Evolutionary conservation across 1,284 basidiomycete species (phyloP).

Genomic region (Trichosporon faecale): DNA sequence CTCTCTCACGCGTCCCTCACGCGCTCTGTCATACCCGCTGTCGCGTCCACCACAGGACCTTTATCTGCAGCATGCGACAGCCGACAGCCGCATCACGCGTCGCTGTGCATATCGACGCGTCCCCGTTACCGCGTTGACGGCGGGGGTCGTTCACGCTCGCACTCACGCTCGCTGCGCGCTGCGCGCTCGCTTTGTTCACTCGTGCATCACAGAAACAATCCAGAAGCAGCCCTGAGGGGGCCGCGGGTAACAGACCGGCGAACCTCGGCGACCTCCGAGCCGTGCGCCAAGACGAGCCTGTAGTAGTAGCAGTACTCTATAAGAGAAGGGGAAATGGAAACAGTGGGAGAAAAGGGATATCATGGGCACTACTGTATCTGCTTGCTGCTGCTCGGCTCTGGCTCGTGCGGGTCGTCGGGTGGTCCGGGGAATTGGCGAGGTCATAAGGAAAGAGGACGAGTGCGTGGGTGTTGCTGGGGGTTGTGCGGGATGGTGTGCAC

Average conservation of each 20-base stretch:
- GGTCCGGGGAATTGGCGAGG: neutral
- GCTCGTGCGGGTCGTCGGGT: neutral
- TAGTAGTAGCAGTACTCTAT: neutral
- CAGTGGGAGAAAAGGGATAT: neutral
- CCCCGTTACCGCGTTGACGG: too few species aligned
- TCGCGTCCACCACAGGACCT: too few species aligned
- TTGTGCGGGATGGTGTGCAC: neutral
- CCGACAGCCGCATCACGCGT: too few species aligned
- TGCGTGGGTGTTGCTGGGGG: neutral
- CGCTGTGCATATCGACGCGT: too few species aligned
- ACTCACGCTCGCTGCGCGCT: neutral
- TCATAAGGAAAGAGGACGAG: neutral
- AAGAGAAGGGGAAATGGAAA: neutral
- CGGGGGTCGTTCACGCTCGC: too few species aligned
- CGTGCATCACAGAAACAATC: constrained; percentile 8
- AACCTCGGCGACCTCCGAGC: neutral
- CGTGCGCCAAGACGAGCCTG: neutral
- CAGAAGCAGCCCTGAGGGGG: neutral
- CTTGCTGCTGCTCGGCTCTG: neutral
- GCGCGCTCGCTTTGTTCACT: neutral
- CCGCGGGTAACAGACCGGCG: neutral
- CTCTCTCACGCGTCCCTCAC: neutral
- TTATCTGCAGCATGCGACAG: neutral
- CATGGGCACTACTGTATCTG: neutral
- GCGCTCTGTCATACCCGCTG: too few species aligned